Evolutionary conservation across 179 eudicot species (phyloP).

Genomic region (Silene coronaria): DNA sequence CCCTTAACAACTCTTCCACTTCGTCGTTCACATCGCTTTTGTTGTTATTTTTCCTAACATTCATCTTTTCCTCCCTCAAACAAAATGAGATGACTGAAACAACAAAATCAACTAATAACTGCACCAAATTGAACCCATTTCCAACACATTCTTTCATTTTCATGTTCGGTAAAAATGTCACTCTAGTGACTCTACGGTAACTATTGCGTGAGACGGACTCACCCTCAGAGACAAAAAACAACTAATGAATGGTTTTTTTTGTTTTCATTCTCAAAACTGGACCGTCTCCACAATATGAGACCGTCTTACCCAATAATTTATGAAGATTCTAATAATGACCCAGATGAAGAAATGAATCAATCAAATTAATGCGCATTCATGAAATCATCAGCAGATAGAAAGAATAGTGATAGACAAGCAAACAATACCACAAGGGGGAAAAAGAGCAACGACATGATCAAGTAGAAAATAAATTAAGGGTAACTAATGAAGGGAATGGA

Average conservation of each 20-base stretch:
- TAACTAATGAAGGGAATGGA: too few relatives aligned
- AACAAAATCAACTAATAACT: slow-evolving; percentile 3
- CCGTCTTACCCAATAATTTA: too few relatives aligned
- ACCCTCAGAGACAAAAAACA: too few relatives aligned
- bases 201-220: too few relatives aligned
- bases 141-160: neutral
- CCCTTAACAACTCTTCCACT: slow-evolving; percentile 63
- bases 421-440: neutral
- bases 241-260: neutral
- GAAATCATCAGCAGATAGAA: neutral
- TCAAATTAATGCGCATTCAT: neutral
- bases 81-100: neutral
- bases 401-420: neutral
- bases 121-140: neutral
- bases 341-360: neutral
- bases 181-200: neutral
- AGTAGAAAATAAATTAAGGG: too few relatives aligned
- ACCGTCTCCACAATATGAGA: too few relatives aligned
- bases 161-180: neutral
- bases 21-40: slow-evolving; percentile 32
- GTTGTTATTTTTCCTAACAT: slow-evolving; percentile 24
- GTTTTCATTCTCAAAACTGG: too few relatives aligned
- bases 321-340: neutral
- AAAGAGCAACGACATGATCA: too few relatives aligned
- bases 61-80: slow-evolving; percentile 16